A percentile compares a stretch with the other conserved stretches of the same genome.
Evolutionary conservation across 495 filamentous ascomycete genomes (phyloP).

Genomic region (Neurospora africana): DNA sequence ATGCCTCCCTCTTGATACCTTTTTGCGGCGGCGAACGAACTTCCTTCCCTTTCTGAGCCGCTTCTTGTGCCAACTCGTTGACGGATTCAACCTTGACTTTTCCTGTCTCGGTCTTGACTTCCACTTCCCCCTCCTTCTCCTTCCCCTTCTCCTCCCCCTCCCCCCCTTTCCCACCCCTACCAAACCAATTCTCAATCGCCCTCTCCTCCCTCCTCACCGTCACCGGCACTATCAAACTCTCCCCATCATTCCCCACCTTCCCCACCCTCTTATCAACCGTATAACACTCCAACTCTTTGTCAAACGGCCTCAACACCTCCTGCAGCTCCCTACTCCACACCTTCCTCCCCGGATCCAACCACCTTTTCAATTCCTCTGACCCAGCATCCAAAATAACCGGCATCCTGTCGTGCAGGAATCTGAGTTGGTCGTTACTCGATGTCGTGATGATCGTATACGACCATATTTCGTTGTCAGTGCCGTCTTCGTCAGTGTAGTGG

Average conservation of each 20-base stretch:
- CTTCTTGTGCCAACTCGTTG: conserved; percentile 6
- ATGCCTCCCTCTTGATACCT: conserved; percentile 50
- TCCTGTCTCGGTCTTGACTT: conserved; percentile 17
- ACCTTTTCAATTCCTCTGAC: conserved; percentile 56
- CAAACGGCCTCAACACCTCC: conserved; percentile 60
- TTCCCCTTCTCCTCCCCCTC: background rate
- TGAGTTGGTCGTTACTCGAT: conserved; percentile 62
- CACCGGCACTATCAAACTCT: conserved; percentile 70
- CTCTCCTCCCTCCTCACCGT: conserved; percentile 75
- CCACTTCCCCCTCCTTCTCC: conserved; percentile 30
- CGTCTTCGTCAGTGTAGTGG: conserved; percentile 48
- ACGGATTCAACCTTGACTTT: conserved; percentile 8
- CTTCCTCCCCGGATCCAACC: conserved; percentile 64
- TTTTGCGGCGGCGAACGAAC: conserved; percentile 2
- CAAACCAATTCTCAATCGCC: conserved; percentile 91
- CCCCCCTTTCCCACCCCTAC: conserved; percentile 26
- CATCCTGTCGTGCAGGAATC: conserved; percentile 89
- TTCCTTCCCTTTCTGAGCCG: conserved; percentile 6
- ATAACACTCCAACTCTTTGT: conserved; percentile 74
- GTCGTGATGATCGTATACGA: conserved; percentile 93
- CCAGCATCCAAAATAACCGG: conserved; percentile 80
- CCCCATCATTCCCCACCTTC: conserved; percentile 89
- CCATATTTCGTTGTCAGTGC: conserved; percentile 30
- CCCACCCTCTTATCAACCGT: conserved; percentile 81
- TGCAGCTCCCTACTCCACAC: conserved; percentile 77